A percentile compares a stretch with the other conserved stretches of the same genome.
These are phyloP conservation scores for Fusarium sp. DNA, from an alignment of 2,329 filamentous ascomycete species.

Conservation along the genomic window DNA sequence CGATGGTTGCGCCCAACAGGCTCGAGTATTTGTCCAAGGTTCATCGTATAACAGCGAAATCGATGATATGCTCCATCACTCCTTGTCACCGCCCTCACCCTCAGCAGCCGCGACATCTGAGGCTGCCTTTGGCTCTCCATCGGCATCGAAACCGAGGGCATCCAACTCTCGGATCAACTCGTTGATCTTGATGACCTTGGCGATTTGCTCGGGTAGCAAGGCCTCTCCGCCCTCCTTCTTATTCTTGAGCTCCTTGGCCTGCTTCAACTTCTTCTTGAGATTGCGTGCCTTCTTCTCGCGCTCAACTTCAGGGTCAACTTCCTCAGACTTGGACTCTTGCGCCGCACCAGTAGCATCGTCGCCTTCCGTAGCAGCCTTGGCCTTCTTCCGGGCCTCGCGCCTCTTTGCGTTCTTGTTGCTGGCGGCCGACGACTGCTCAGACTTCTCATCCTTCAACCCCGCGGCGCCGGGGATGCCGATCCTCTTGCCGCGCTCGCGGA, in stretches of 20 bases:
- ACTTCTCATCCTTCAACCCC: slow-evolving; percentile 63
- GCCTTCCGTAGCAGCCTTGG: slow-evolving; percentile 68
- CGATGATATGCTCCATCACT: slow-evolving; percentile 30
- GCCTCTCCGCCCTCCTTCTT: slow-evolving; percentile 91
- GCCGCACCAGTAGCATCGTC: slow-evolving; percentile 62
- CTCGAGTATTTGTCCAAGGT: neutral
- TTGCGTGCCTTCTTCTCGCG: slow-evolving; percentile 93
- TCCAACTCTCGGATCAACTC: slow-evolving; percentile 92
- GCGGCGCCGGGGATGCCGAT: slow-evolving; percentile 78
- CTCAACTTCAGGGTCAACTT: slow-evolving; percentile 77
- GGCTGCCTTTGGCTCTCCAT: slow-evolving; percentile 70
- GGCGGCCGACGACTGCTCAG: slow-evolving; percentile 61
- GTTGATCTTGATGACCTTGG: slow-evolving; percentile 97
- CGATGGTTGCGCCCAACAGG: neutral
- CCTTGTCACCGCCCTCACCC: slow-evolving; percentile 35
- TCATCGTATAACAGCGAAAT: neutral
- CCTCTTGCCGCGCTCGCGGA: slow-evolving; percentile 78
- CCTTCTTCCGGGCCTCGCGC: slow-evolving; percentile 67
- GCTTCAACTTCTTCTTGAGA: slow-evolving; percentile 93
- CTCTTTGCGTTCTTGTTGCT: slow-evolving; percentile 90
- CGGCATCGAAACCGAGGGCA: slow-evolving; percentile 83
- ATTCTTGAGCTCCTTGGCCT: slow-evolving; percentile 88
- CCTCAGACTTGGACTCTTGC: slow-evolving; percentile 52
- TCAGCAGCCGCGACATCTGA: slow-evolving; percentile 10
- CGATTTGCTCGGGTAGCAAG: slow-evolving; percentile 92